These are phyloP conservation scores for Spinacia oleracea DNA, from an alignment of 179 eudicot genomes.

Conservation along the genomic window DNA sequence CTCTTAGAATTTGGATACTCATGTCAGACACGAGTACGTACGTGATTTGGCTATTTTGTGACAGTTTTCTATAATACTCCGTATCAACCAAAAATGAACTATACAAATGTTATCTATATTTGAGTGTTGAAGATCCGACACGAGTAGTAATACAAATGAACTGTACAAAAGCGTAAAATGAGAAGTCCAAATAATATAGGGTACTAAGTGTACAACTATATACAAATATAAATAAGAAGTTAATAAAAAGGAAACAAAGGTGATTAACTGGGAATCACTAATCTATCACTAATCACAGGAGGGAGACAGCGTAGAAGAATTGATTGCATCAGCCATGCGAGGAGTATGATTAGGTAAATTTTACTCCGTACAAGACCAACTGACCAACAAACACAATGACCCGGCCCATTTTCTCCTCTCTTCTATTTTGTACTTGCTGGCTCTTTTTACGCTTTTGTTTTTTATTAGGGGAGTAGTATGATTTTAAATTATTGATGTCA, in stretches of 20 bases:
- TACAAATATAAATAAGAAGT: not conserved
- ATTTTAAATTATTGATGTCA: slow-evolving; percentile 10
- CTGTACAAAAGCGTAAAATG: no score
- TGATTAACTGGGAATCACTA: slow-evolving; percentile 28
- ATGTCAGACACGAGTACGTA: no score
- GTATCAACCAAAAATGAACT: no score
- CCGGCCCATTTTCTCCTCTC: slow-evolving; percentile 14
- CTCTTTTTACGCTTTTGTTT: slow-evolving; percentile 17
- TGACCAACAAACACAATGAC: slow-evolving; percentile 22
- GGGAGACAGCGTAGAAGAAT: not conserved
- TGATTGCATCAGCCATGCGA: slow-evolving; percentile 37
- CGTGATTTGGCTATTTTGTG: no score
- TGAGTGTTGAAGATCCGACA: no score
- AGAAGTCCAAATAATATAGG: no score
- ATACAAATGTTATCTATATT: no score
- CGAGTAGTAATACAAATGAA: no score
- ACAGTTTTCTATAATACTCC: no score
- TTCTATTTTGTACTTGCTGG: slow-evolving; percentile 20
- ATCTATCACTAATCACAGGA: slow-evolving; percentile 14
- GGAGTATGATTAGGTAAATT: slow-evolving; percentile 19
- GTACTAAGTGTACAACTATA: no score
- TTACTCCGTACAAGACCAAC: no score
- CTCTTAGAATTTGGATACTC: no score
- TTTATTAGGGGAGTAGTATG: slow-evolving; percentile 1
- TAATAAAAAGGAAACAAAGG: slow-evolving; percentile 12